phyloP scores from a whole-genome alignment of 768 basidiomycete species.

The Russula foetens region DNA sequence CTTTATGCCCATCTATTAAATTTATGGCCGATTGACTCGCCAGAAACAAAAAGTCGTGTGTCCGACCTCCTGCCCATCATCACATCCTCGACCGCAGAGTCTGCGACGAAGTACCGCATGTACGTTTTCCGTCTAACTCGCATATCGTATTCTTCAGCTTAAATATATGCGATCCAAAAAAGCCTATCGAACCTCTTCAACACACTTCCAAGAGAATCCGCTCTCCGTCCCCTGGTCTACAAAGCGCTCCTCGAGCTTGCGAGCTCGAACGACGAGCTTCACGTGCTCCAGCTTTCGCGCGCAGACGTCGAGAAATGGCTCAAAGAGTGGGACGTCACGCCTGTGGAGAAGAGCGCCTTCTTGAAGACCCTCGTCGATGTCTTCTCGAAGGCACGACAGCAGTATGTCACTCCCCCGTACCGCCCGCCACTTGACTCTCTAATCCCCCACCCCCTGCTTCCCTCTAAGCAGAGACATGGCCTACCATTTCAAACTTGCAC shows the following conservation, averaged over 20 bases:
- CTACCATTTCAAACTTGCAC: conserved; percentile 57
- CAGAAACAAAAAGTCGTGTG: conserved; percentile 47
- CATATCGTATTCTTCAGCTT: too few relatives aligned
- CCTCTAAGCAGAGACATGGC: conserved; percentile 39
- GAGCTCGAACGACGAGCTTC: conserved; percentile 50
- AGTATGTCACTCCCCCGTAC: conserved; percentile 35
- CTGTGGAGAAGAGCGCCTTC: conserved; percentile 57
- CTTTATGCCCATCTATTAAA: conserved; percentile 64
- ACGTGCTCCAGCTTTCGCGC: conserved; percentile 50
- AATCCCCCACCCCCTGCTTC: not conserved
- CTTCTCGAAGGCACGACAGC: conserved; percentile 46
- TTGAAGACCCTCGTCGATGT: conserved; percentile 55
- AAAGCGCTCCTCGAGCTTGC: conserved; percentile 53
- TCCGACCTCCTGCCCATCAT: conserved; percentile 45
- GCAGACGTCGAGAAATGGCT: conserved; percentile 69
- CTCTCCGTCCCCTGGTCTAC: conserved; percentile 57
- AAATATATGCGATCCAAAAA: not conserved
- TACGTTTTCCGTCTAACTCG: conserved; percentile 30
- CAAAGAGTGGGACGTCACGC: conserved; percentile 60
- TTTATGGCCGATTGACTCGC: conserved; percentile 45
- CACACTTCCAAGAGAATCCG: conserved; percentile 55
- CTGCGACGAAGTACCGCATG: conserved; percentile 71
- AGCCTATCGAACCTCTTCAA: conserved; percentile 84
- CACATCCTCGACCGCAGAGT: conserved; percentile 43
- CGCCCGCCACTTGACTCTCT: too few relatives aligned